Percentiles rank a stretch among this genome's conserved stretches.
These are phyloP conservation scores for Lonicera japonica DNA, from an alignment of 129 eudicot genomes.

Conservation along the genomic window DNA sequence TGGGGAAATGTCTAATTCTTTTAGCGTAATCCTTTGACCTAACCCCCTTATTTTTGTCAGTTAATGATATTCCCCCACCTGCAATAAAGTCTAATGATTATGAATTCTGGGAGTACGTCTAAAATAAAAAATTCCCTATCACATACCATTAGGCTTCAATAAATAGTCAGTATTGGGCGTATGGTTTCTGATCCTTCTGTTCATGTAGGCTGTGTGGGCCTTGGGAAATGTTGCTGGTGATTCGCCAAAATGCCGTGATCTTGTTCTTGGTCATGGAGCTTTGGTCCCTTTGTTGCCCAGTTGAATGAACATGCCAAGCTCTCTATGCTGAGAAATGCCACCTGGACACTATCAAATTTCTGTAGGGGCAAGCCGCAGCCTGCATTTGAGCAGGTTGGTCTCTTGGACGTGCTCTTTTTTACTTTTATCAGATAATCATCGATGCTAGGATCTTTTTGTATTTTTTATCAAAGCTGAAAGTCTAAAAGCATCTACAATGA, in stretches of 20 bases:
- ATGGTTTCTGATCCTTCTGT: not conserved
- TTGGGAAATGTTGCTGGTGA: conserved; percentile 91
- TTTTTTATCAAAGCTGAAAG: no score
- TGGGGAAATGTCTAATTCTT: no score
- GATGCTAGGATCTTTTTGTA: no score
- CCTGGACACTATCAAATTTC: conserved; percentile 84
- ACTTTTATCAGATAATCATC: no score
- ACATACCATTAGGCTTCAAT: no score
- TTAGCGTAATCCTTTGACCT: no score
- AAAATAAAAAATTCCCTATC: no score
- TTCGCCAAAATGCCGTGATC: conserved; percentile 85
- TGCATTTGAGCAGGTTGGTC: conserved; percentile 63
- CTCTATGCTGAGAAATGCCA: conserved; percentile 85
- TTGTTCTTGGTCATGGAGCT: conserved; percentile 71
- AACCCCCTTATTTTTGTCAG: no score
- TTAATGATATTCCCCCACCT: no score
- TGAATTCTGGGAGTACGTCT: no score
- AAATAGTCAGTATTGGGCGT: not conserved
- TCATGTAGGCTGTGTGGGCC: conserved; percentile 77
- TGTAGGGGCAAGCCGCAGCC: conserved; percentile 95
- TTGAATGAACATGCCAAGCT: conserved; percentile 74
- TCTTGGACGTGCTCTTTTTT: not conserved
- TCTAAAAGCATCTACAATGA: no score
- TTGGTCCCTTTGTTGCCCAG: conserved; percentile 65
- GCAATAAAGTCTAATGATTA: no score